Evolutionary conservation across 2,329 filamentous ascomycete genomes (phyloP), one percentile per base, ranked within the genome.

Genomic region (Neofusicoccum laricinum): DNA sequence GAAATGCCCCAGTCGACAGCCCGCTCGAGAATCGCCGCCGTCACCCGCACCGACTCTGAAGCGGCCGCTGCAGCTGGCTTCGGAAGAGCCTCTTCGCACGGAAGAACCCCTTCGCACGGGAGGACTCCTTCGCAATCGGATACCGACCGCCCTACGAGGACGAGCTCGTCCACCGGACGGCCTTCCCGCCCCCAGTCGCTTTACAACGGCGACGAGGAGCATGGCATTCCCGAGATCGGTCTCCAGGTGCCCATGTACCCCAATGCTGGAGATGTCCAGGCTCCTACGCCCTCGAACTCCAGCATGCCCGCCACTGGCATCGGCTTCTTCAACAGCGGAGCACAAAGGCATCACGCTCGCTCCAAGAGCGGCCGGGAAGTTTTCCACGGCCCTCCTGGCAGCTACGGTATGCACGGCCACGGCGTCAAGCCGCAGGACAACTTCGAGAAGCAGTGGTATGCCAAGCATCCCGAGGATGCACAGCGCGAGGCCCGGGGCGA

Each of bases 241-340:
- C 87, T 91, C 72, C 90, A 93, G 73, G 94, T 99, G 43, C 95
- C 95, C 57, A 95, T 99, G 91, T 90, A 95, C 74, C 90, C 89
- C 61, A 87, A 95, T 75, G 91, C 95, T 48, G 95, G 95, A 67
- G 94, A 98, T 75, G 95, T 98, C 10, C 95, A 99, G 79, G 95
- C 95, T 14, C 95, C 95, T 2, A 95, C 93, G 2, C 93, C 93
- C 1, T 86, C 88, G 2, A 89, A 78, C 69, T 76, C 59, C 71
- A 76, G 53, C 73, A 75, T 75, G 67, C 75, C 53, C 75, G 67
- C 75, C 45, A 70, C 78, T 40, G 81, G 81, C 43, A 77, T 84
- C 71, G 83, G 82, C 38, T 85, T 84, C 72, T 83, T 82, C 72
- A 82, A 86, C 73, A 82, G 86, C 73, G 77, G 69, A 78, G 87